These are phyloP conservation scores for Talaromyces amestolkiae DNA, from an alignment of 2,329 filamentous ascomycete species.

Conservation along the genomic window DNA sequence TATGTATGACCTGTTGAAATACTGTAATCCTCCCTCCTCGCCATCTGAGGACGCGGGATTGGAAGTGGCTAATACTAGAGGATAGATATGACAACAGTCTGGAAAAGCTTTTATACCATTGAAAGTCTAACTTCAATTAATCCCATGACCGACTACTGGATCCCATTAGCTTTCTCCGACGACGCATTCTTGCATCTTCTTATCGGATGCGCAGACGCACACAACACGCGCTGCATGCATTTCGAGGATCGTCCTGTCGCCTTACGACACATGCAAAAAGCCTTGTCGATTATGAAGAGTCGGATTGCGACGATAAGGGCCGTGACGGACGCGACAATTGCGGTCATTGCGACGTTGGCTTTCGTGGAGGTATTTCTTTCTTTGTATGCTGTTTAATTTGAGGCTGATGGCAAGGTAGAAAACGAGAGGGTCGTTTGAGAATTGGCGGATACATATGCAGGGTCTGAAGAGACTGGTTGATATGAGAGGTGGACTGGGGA, in stretches of 20 bases:
- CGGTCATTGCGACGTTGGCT: conserved; percentile 11
- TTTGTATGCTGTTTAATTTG: not conserved
- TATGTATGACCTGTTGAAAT: conserved; percentile 17
- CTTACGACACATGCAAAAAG: conserved; percentile 3
- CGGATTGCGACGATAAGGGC: conserved; percentile 1
- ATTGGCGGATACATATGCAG: conserved; percentile 16
- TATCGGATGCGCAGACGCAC: conserved; percentile 14
- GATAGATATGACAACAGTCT: conserved; percentile 14
- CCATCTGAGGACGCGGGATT: too few species aligned
- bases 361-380: conserved; percentile 9
- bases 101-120: conserved; percentile 15
- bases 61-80: not conserved
- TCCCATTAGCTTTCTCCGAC: conserved; percentile 11
- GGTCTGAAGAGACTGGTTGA: conserved; percentile 13
- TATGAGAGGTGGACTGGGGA: conserved; percentile 9
- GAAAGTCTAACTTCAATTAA: conserved; percentile 12
- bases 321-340: conserved; percentile 11
- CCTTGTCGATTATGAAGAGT: conserved; percentile 8
- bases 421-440: not conserved
- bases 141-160: conserved; percentile 15
- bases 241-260: not conserved
- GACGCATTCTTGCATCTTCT: conserved; percentile 13
- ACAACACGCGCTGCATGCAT: not conserved
- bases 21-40: not conserved
- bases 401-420: not conserved